Evolutionary conservation across 331 rosid genomes (phyloP), one percentile per base, ranked within the genome.

Genomic region (Erythrophleum ivorense): DNA sequence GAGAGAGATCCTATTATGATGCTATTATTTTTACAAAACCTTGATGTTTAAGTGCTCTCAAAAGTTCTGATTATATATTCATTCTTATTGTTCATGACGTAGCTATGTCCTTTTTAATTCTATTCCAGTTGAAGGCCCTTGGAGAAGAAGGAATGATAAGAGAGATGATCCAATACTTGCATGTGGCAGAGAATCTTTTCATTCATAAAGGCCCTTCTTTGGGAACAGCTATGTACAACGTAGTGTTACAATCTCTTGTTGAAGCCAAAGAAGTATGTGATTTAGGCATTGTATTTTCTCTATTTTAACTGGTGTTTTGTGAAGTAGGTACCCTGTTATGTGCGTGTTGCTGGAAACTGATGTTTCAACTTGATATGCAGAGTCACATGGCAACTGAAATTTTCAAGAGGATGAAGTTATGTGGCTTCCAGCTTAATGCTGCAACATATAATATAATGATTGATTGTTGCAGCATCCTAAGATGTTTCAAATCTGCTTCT

Each of bases 121-220:
- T 83, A 33, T 82, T 78, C 70, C 88, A 91, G 98, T 77, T 94
- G 87, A 91, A 78, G 68, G 94, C 94, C 86, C 87, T 94, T 57
- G 98, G 98, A 81, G 87, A 87, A 77, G 97, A 92, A 85, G 90
- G 91, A 75, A 94, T 94, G 97, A 85, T 80, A 78, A 78, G 67
- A 83, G 91, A 83, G 83, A 71, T 92, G 85, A 80, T 92, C 80
- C 89, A 88, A 53, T 91, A 91, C 85, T 90, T 94, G 73, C 81
- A 81, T 10, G 84, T 83, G 81, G 97, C 98, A 12, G 97, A 94
- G 81, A 89, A 84, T 82, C 88, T 89, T 76, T 92, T 91, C 82
- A 68, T 84, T 75, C 85, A 77, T 75, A 85, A 81, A 57, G 71
- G 81, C 68, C 85, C 86, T 79, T 53, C 82, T 78, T 72, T 85